Percentiles rank a stretch among this genome's conserved stretches.
Evolutionary conservation across 1,139 yeast genomes (phyloP).

Genomic region (Suzukiozyma palmioleophila): DNA sequence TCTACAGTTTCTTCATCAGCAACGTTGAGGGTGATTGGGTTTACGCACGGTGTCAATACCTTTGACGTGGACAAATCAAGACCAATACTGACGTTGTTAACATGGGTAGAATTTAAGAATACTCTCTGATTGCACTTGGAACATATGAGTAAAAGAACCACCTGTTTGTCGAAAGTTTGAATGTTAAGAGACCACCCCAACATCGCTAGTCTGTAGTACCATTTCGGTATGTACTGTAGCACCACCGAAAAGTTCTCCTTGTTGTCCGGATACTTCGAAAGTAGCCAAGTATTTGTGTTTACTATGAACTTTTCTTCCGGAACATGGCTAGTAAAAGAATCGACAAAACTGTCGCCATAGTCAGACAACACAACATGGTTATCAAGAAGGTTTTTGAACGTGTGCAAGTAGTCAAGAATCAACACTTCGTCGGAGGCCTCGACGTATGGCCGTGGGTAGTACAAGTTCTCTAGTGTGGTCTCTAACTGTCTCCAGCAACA

Average conservation of each 20-base stretch:
- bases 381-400: constrained; percentile 26
- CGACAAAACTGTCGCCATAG: constrained; percentile 10
- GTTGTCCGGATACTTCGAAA: constrained; percentile 26
- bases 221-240: constrained; percentile 22
- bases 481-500: constrained; percentile 40
- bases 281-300: constrained; percentile 29
- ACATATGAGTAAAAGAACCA: constrained; percentile 32
- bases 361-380: constrained; percentile 19
- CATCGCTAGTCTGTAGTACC: constrained; percentile 32
- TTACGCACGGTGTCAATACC: constrained; percentile 29
- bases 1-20: constrained; percentile 7
- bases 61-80: constrained; percentile 20
- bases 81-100: constrained; percentile 8
- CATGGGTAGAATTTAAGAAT: constrained; percentile 18
- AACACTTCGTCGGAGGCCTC: constrained; percentile 27
- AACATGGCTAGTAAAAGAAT: constrained; percentile 8
- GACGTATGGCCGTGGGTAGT: constrained; percentile 34
- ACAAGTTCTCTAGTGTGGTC: constrained; percentile 31
- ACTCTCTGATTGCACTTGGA: constrained; percentile 33
- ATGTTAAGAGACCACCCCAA: constrained; percentile 36
- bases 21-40: constrained; percentile 17
- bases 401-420: constrained; percentile 23
- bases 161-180: constrained; percentile 24
- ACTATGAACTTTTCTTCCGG: constrained; percentile 13
- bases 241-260: constrained; percentile 29